Evolutionary conservation across 768 basidiomycete species (phyloP).

Genomic region (Guyanaporus albipodus): DNA sequence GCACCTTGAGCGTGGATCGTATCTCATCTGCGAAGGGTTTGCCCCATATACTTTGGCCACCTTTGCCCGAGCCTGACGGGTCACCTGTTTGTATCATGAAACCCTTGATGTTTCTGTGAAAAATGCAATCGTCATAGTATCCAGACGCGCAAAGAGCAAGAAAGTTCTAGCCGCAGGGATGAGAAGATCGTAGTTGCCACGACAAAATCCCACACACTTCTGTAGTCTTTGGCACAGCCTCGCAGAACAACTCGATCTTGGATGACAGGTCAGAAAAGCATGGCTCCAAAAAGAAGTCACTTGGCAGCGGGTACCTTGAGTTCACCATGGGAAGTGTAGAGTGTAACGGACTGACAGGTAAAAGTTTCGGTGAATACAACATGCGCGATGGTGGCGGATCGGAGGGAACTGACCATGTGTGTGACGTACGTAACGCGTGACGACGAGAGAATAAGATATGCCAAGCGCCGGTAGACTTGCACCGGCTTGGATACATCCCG

Average conservation of each 20-base stretch:
- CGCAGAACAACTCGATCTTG: slow-evolving; percentile 96
- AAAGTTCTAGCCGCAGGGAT: slow-evolving; percentile 66
- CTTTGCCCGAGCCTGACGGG: slow-evolving; percentile 87
- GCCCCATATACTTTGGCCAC: slow-evolving; percentile 96
- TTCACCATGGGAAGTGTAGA: slow-evolving; percentile 92
- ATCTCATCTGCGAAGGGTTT: slow-evolving; percentile 89
- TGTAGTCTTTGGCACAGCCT: slow-evolving; percentile 91
- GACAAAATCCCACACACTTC: slow-evolving; percentile 54
- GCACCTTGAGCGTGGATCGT: slow-evolving; percentile 88
- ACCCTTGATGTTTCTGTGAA: slow-evolving; percentile 92
- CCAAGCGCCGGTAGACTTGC: not conserved
- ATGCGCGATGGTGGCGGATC: slow-evolving; percentile 24
- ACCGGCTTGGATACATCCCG: not conserved
- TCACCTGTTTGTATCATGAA: slow-evolving; percentile 98
- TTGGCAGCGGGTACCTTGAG: slow-evolving; percentile 66
- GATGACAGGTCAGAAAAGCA: not conserved
- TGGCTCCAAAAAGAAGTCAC: not conserved
- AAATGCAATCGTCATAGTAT: slow-evolving; percentile 79
- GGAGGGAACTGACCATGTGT: slow-evolving; percentile 26
- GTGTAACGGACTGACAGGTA: slow-evolving; percentile 74
- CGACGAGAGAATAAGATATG: not conserved
- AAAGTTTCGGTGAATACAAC: slow-evolving; percentile 10
- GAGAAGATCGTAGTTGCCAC: not conserved
- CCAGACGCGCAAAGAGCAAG: slow-evolving; percentile 89
- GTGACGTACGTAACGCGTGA: slow-evolving; percentile 29